These are phyloP conservation scores for Plasmodium vivax DNA, from an alignment of 169 alveolate genomes.

Conservation along the genomic window DNA sequence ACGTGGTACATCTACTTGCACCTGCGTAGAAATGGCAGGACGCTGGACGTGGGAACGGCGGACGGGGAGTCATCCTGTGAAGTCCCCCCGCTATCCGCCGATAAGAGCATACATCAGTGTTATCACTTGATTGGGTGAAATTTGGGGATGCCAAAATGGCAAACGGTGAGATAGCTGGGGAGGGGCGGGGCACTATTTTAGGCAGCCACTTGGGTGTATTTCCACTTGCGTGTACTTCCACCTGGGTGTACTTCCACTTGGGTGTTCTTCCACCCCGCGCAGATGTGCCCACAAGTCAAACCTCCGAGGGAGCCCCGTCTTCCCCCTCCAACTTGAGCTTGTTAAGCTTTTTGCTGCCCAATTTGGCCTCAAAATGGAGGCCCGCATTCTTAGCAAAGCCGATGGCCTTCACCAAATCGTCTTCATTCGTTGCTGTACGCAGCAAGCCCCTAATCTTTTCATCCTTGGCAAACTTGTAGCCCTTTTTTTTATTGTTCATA, in stretches of 20 bases:
- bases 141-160: neutral
- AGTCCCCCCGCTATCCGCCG: neutral
- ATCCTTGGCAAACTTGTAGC: conserved; percentile 49
- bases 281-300: neutral
- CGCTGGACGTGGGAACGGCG: neutral
- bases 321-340: conserved; percentile 28
- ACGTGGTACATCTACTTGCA: neutral
- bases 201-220: neutral
- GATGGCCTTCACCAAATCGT: conserved; percentile 59
- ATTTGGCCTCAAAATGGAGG: conserved; percentile 60
- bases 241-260: too few species aligned
- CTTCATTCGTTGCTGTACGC: conserved; percentile 68
- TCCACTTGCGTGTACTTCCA: too few species aligned
- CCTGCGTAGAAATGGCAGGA: neutral
- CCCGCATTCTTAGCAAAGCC: conserved; percentile 72
- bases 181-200: neutral
- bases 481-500: conserved; percentile 46
- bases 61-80: neutral
- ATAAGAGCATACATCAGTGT: neutral
- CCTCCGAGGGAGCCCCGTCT: neutral
- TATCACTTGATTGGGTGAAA: neutral
- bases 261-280: neutral
- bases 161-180: neutral
- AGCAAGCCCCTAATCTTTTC: conserved; percentile 56
- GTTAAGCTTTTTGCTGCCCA: conserved; percentile 49